Base-by-base conservation (phyloP, 2,329 filamentous ascomycete species). In the Colletotrichum sp. region DNA sequence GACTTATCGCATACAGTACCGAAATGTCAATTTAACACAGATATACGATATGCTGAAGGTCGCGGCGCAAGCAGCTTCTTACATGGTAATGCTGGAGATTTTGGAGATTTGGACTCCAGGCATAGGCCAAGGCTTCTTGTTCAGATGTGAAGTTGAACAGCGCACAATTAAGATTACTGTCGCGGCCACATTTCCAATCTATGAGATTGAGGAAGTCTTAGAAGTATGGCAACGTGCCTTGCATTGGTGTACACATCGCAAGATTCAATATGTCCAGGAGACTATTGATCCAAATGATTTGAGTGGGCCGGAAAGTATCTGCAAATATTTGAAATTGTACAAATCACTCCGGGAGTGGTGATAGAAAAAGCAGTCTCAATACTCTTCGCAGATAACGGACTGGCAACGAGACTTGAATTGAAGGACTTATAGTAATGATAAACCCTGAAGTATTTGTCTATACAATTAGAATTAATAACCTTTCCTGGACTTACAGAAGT, bases 381-480 rank as follows among this genome's bases (percentile, higher is more conserved):
- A 6, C 7, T 22, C n/a, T 6, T 48, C 10, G 4, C 6, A 48
- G 43, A 48, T 2, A 7, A 13, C 10, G 2, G n/a, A n/a, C 43
- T 13, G n/a, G 5, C n/a, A 13, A 13, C 6, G 7, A 6, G n/a
- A 22, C 6, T 3, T 13, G 8, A 2, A 13, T 52, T 52, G 43
- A 22, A 52, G n/a, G 6, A 52, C 43, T 22, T 10, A 22, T 9
- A 5, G 43, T 6, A 8, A 52, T 8, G 10, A 8, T 12, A 1
- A 4, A 18, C 43, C 10, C 43, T 52, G n/a, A 16, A n/a, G 9
- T 52, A 6, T 13, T 52, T 2, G 4, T 13, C 10, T 52, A 13
- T 18, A 52, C n/a, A 13, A 22, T 12, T 1, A 8, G 4, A 52
- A 22, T 22, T 3, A 13, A 22, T n/a, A 12, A 3, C 0, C n/a